Conservation (phyloP, 257 asterid genomes). For the Salvia rosmarinus region DNA sequence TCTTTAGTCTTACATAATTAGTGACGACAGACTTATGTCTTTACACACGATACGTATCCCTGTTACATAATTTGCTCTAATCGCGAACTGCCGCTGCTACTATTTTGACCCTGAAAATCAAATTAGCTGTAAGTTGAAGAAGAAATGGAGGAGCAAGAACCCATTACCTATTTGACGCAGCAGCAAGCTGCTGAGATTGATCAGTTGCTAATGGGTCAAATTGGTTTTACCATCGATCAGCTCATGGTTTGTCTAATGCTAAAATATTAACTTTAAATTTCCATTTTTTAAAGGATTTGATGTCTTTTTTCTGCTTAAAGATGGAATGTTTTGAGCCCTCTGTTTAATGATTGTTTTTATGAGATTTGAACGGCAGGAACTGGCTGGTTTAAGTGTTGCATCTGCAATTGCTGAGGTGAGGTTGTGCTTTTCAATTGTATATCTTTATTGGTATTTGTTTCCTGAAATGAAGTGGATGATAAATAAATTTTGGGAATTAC, state of each 20-base stretch:
- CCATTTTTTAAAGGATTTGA: background rate
- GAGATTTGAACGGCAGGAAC: slow-evolving; percentile 52
- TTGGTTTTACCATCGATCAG: slow-evolving; percentile 37
- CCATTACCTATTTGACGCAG: slow-evolving; percentile 31
- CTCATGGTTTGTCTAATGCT: slow-evolving; percentile 34
- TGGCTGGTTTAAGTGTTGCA: slow-evolving; percentile 88
- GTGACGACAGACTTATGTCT: no score
- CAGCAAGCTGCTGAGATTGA: slow-evolving; percentile 39
- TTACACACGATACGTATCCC: no score
- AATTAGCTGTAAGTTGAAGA: slow-evolving; percentile 17
- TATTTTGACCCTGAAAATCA: background rate
- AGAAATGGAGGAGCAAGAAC: slow-evolving; percentile 28
- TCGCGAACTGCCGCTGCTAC: no score
- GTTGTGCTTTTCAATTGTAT: background rate
- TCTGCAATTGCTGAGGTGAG: slow-evolving; percentile 71
- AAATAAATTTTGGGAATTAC: background rate
- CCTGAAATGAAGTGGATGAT: background rate
- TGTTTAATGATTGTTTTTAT: background rate
- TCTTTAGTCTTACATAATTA: no score
- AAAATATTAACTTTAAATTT: background rate
- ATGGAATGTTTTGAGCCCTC: background rate
- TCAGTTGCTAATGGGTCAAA: slow-evolving; percentile 21
- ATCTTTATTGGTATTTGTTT: no score
- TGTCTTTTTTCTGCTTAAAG: background rate
- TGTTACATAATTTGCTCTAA: no score